Conservation (phyloP, 2,329 filamentous ascomycete species). For the Metarhizium humberi region DNA sequence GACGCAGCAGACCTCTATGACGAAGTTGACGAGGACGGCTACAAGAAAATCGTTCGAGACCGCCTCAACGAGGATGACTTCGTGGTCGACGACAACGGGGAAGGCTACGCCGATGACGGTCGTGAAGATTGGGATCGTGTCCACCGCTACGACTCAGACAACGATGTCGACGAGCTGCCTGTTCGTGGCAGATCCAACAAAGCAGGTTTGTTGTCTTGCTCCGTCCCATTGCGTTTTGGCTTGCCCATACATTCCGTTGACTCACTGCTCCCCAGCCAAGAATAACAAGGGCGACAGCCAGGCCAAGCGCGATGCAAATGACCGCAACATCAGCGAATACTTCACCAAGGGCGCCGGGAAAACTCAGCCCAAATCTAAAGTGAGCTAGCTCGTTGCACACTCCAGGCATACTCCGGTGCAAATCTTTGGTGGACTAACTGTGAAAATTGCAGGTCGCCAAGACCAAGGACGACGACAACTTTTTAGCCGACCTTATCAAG, state of each 20-base stretch:
- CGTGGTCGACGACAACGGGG: slow-evolving; percentile 95
- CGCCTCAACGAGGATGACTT: slow-evolving; percentile 93
- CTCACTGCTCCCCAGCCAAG: slow-evolving; percentile 49
- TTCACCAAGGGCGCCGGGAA: slow-evolving; percentile 69
- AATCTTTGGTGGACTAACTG: slow-evolving; percentile 1
- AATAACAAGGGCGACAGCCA: slow-evolving; percentile 81
- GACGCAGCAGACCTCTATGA: slow-evolving; percentile 85
- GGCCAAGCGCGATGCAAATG: slow-evolving; percentile 75
- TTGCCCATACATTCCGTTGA: background rate
- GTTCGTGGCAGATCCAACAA: slow-evolving; percentile 40
- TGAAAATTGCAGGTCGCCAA: slow-evolving; percentile 48
- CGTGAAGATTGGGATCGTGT: slow-evolving; percentile 87
- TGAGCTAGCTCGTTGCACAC: slow-evolving; percentile 23
- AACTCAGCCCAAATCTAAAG: slow-evolving; percentile 71
- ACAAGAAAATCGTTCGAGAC: slow-evolving; percentile 89
- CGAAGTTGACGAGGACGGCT: slow-evolving; percentile 91
- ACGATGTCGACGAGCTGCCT: slow-evolving; percentile 39
- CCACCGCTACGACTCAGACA: slow-evolving; percentile 62
- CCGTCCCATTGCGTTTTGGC: background rate
- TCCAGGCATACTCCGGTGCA: background rate
- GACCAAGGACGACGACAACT: slow-evolving; percentile 81
- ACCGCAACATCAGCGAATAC: slow-evolving; percentile 89
- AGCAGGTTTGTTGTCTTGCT: slow-evolving; percentile 29
- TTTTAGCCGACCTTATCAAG: slow-evolving; percentile 73
- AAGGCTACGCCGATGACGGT: slow-evolving; percentile 93